Conservation (phyloP, 306 rosid species). For the Quercus alba region DNA sequence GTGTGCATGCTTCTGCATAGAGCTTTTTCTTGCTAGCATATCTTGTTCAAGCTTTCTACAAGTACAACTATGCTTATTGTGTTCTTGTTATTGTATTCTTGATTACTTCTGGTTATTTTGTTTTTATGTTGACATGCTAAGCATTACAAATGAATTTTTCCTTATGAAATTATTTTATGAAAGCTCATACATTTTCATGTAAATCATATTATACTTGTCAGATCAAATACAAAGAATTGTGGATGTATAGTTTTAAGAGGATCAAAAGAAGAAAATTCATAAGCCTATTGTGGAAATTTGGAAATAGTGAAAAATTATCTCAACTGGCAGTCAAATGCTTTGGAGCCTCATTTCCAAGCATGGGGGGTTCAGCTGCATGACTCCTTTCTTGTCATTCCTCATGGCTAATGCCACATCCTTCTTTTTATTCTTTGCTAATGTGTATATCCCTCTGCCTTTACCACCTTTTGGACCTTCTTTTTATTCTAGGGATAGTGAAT, state of each 20-base stretch:
- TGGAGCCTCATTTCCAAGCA: neutral
- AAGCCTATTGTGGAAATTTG: neutral
- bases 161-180: neutral
- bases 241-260: neutral
- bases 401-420: neutral
- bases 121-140: neutral
- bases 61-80: neutral
- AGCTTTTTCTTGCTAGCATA: neutral
- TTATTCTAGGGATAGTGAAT: neutral
- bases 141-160: neutral
- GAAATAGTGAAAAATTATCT: neutral
- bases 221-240: neutral
- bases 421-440: neutral
- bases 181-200: neutral
- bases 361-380: neutral
- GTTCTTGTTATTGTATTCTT: neutral
- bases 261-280: neutral
- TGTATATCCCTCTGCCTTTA: neutral
- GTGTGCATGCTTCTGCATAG: neutral
- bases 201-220: neutral
- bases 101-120: neutral
- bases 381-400: neutral
- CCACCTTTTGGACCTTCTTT: neutral
- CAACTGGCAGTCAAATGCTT: neutral
- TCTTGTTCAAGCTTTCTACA: neutral